Conservation (phyloP, 192 early-diverging fungal species). For the Chytriomyces sp. region DNA sequence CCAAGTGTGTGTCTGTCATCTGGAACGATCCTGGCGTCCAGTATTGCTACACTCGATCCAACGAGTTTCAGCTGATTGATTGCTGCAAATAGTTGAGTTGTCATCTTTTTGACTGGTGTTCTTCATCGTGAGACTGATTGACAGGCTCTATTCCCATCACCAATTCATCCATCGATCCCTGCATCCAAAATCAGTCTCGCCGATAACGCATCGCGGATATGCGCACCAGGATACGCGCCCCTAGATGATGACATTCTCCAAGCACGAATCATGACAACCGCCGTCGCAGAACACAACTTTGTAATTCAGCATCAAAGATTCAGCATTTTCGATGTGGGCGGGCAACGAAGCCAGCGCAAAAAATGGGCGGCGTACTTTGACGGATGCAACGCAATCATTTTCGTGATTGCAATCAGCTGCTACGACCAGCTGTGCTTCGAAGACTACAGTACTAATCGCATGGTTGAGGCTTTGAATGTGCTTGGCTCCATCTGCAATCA, state of each 20-base stretch:
- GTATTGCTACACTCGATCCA: constrained; percentile 39
- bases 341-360: constrained; percentile 64
- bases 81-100: constrained; percentile 46
- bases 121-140: not conserved
- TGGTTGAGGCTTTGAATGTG: constrained; percentile 51
- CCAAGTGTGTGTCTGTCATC: constrained; percentile 23
- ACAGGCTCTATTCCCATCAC: too few species aligned
- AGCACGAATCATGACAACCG: constrained; percentile 69
- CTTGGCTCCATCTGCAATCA: constrained; percentile 44
- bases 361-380: constrained; percentile 73
- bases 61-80: constrained; percentile 52
- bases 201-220: constrained; percentile 3
- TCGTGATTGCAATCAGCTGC: constrained; percentile 63
- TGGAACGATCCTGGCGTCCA: constrained; percentile 52
- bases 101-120: constrained; percentile 12
- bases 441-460: constrained; percentile 57
- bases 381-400: constrained; percentile 66
- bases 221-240: constrained; percentile 54
- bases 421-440: constrained; percentile 67
- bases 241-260: constrained; percentile 71
- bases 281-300: constrained; percentile 69
- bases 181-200: constrained; percentile 12
- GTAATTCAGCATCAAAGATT: constrained; percentile 56
- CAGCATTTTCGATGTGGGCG: constrained; percentile 70
- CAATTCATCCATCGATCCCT: not conserved